Conservation (phyloP, 768 basidiomycete species). For the Trametes elegans region DNA sequence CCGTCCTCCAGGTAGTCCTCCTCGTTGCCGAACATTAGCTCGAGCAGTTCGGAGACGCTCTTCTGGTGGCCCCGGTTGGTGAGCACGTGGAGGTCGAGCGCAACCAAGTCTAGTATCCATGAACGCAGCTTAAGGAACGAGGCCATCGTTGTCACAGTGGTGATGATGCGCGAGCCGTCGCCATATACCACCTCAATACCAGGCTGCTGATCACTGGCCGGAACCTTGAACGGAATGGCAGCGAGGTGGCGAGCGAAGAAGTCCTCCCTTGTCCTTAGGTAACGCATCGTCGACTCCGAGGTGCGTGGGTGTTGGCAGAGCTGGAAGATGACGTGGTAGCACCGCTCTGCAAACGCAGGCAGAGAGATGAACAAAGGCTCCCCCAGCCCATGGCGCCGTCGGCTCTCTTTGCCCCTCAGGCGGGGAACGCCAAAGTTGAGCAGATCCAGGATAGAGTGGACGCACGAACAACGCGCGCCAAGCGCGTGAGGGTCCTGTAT, state of each 20-base stretch:
- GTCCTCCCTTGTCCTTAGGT: conserved; percentile 83
- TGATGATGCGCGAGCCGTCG: conserved; percentile 67
- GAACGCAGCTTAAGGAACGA: conserved; percentile 83
- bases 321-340: conserved; percentile 80
- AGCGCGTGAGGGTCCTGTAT: conserved; percentile 80
- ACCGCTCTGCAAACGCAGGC: conserved; percentile 82
- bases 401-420: conserved; percentile 43
- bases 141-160: conserved; percentile 64
- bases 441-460: conserved; percentile 80
- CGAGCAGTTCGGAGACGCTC: conserved; percentile 68
- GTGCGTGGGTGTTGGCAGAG: conserved; percentile 87
- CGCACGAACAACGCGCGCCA: conserved; percentile 63
- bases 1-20: conserved; percentile 43
- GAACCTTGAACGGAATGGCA: conserved; percentile 64
- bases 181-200: conserved; percentile 62
- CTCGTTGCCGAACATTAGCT: conserved; percentile 77
- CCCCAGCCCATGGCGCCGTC: conserved; percentile 27
- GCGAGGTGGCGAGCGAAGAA: conserved; percentile 88
- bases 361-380: conserved; percentile 61
- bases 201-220: conserved; percentile 47
- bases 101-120: conserved; percentile 79
- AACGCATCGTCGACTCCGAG: conserved; percentile 77
- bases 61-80: conserved; percentile 77
- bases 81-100: conserved; percentile 85
- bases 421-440: conserved; percentile 71